Base-by-base conservation (phyloP, 2,329 filamentous ascomycete species). In the Aspergillus brasiliensis region DNA sequence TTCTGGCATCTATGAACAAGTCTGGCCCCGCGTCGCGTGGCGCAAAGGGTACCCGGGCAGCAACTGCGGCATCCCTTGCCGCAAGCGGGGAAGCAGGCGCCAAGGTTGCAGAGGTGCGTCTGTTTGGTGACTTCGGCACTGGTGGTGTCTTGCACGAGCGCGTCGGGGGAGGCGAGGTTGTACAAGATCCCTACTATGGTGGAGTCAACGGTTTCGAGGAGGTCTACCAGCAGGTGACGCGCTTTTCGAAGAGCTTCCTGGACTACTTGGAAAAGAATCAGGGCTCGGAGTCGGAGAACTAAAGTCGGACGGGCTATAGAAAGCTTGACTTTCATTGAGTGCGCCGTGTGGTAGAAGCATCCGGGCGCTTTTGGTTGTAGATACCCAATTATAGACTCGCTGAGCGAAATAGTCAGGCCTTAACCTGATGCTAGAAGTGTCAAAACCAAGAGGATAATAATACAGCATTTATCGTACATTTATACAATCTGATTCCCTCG, bases 121-220 rank as follows among this genome's bases (percentile, higher is more conserved):
- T 98, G 51, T 98, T 95, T 79, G 95, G 95, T 31, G 90, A 93
- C 68, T 92, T 91, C 70, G 90, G 90, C 3, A 85, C 63, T 81
- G 34, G 84, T 73, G 71, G 85, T 78, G 67, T 66, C 25, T 38
- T 78, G 53, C 69, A 71, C 63, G 69, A 72, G 21, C 71, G 70
- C 17, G 68, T 75, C 11, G 76, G 75, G 8, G 74, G 72, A 67
- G 82, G 84, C 19, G 91, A 97, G 79, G 84, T 91, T 51, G 88
- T 97, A 8, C 81, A 85, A 60, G 95, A 98, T 75, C 95, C 95
- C 13, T 99, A 98, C 78, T 98, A 98, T 75, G 92, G 91, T n/a
- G 92, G 86, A 11, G 79, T 82, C 3, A 85, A 91, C 67, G 92
- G 92, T 2, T 98, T 98, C 72, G 86, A 90, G 69, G 86, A 84